Conservation (phyloP, 2,329 filamentous ascomycete species). For the Xylaria polymorpha region DNA sequence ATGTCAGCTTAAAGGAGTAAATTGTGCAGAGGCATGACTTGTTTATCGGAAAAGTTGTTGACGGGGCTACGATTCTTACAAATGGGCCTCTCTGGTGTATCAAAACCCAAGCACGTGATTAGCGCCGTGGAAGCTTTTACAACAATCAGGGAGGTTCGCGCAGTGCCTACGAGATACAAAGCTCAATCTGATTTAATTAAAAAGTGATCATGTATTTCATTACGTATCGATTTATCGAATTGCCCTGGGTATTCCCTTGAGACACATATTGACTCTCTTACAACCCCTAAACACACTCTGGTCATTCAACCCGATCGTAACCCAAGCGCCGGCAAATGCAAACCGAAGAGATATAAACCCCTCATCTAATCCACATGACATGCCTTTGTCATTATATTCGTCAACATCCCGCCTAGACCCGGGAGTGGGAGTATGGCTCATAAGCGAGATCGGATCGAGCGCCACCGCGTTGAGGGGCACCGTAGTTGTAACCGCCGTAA, state of each 20-base stretch:
- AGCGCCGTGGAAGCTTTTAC: slow-evolving; percentile 13
- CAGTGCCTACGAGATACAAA: background rate
- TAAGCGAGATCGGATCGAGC: slow-evolving; percentile 66
- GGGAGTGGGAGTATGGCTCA: slow-evolving; percentile 71
- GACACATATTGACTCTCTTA: slow-evolving; percentile 1
- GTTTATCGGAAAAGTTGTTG: background rate
- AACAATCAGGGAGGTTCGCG: background rate
- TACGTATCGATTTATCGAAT: slow-evolving; percentile 37
- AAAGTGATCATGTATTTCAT: slow-evolving; percentile 28
- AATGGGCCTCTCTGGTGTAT: slow-evolving; percentile 23
- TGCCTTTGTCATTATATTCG: slow-evolving; percentile 11
- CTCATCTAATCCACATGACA: slow-evolving; percentile 27
- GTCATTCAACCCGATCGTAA: slow-evolving; percentile 41
- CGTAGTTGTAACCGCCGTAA: slow-evolving; percentile 53
- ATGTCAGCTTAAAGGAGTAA: background rate
- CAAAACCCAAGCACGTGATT: slow-evolving; percentile 42
- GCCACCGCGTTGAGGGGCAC: slow-evolving; percentile 55
- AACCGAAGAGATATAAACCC: slow-evolving; percentile 26
- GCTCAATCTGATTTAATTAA: background rate
- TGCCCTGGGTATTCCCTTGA: slow-evolving; percentile 36
- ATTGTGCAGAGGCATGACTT: background rate
- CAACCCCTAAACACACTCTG: slow-evolving; percentile 22
- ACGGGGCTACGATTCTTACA: slow-evolving; percentile 1
- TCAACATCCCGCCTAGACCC: slow-evolving; percentile 54
- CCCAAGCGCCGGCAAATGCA: slow-evolving; percentile 48